A percentile compares a stretch with the other conserved stretches of the same genome.
Evolutionary conservation across 441 rosid species (phyloP).

Genomic region (Arabidopsis lyrata): DNA sequence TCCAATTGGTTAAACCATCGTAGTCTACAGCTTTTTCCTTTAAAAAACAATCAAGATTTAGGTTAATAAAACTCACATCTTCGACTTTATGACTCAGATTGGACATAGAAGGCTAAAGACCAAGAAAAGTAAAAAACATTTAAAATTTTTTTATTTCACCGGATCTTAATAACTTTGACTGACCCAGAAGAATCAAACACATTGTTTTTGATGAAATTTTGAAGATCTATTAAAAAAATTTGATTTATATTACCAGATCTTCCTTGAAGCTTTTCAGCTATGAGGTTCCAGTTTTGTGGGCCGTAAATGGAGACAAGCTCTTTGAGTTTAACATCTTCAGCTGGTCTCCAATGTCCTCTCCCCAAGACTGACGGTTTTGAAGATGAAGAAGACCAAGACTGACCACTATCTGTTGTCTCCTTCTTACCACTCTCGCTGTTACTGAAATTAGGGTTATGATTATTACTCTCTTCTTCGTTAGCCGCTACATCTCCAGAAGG

Average conservation of each 20-base stretch:
- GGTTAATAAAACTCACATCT: slow-evolving; percentile 6
- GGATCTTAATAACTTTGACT: slow-evolving; percentile 6
- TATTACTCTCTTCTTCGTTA: slow-evolving; percentile 34
- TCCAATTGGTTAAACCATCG: slow-evolving; percentile 98
- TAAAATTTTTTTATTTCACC: neutral
- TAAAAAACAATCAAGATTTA: slow-evolving; percentile 19
- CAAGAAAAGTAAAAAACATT: neutral
- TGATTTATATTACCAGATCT: slow-evolving; percentile 71
- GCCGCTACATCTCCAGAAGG: slow-evolving; percentile 12
- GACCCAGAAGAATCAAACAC: slow-evolving; percentile 9
- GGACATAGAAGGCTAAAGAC: slow-evolving; percentile 1
- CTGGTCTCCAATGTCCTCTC: slow-evolving; percentile 98
- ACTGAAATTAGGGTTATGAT: slow-evolving; percentile 39
- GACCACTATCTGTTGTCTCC: slow-evolving; percentile 41
- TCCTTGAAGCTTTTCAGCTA: slow-evolving; percentile 86
- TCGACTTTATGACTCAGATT: slow-evolving; percentile 31
- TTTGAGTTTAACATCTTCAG: slow-evolving; percentile 87
- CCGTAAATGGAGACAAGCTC: slow-evolving; percentile 89
- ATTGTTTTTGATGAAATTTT: slow-evolving; percentile 18
- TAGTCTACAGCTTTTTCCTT: slow-evolving; percentile 95
- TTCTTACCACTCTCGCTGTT: slow-evolving; percentile 41
- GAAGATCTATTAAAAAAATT: neutral
- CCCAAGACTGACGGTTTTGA: slow-evolving; percentile 40
- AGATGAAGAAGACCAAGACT: slow-evolving; percentile 45
- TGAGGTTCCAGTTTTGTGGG: slow-evolving; percentile 98